Conservation (phyloP, 257 asterid species). For the Leptodermis oblonga region DNA sequence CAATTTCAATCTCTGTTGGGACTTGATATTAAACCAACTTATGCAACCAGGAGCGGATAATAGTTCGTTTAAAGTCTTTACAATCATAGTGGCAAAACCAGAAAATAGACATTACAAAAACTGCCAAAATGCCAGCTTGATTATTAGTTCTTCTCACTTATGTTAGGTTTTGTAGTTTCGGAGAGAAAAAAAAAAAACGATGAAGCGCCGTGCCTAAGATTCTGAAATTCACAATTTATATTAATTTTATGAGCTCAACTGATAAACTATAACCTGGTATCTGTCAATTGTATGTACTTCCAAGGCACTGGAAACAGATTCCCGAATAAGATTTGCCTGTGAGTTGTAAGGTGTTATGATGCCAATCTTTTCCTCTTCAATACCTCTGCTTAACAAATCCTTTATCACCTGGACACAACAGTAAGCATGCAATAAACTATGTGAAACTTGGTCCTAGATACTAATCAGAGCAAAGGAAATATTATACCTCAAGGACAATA, state of each 20-base stretch:
- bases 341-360: constrained; percentile 91
- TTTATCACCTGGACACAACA: constrained; percentile 40
- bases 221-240: neutral
- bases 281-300: constrained; percentile 96
- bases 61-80: neutral
- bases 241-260: neutral
- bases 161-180: neutral
- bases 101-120: neutral
- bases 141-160: neutral
- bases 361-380: constrained; percentile 70
- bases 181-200: too few relatives aligned
- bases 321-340: constrained; percentile 71
- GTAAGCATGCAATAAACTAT: constrained; percentile 6
- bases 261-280: constrained; percentile 65
- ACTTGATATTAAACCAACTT: neutral
- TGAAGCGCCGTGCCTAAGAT: too few relatives aligned
- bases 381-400: constrained; percentile 54
- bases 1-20: neutral
- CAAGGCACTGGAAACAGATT: constrained; percentile 55
- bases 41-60: too few relatives aligned
- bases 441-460: neutral
- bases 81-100: neutral
- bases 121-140: neutral
- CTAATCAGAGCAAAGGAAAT: neutral
- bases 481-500: constrained; percentile 67